Percentiles rank a stretch among this genome's conserved stretches.
phyloP scores from a whole-genome alignment of 495 filamentous ascomycete species.

The Cryomyces minteri region DNA sequence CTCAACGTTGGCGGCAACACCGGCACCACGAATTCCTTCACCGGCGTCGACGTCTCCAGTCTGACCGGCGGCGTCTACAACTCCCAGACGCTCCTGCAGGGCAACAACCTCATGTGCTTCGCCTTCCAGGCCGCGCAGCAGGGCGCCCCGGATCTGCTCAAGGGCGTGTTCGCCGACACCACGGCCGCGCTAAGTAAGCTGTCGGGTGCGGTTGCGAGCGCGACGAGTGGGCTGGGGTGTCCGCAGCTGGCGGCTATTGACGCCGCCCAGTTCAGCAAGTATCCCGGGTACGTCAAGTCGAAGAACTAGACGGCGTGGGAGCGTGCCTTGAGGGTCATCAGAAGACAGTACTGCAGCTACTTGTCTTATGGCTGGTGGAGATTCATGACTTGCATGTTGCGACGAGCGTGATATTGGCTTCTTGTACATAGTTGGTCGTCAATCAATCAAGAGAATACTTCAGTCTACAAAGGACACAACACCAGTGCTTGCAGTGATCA shows the following conservation, averaged over 20 bases:
- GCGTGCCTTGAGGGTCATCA: too few species aligned
- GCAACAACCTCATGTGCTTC: conserved; percentile 15
- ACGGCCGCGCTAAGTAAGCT: background rate
- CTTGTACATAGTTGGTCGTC: too few species aligned
- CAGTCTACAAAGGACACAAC: too few species aligned
- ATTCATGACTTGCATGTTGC: too few species aligned
- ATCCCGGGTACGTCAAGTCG: conserved; percentile 1
- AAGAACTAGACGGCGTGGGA: too few species aligned
- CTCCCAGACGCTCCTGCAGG: conserved; percentile 6
- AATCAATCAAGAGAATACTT: too few species aligned
- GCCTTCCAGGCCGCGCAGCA: conserved; percentile 7
- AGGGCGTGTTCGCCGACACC: background rate
- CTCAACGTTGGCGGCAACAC: conserved; percentile 36
- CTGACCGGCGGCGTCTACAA: conserved; percentile 24
- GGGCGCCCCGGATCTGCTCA: conserved; percentile 2
- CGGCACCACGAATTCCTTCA: conserved; percentile 35
- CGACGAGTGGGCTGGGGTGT: background rate
- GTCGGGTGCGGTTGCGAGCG: background rate
- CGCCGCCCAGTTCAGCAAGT: background rate
- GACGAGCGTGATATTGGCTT: too few species aligned
- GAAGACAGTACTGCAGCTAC: too few species aligned
- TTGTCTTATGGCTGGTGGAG: too few species aligned
- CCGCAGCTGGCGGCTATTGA: background rate
- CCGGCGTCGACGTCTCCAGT: conserved; percentile 27
- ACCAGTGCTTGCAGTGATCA: too few species aligned